Conservation (phyloP, 139 green algal species). For the Chlamydomonas sp. region DNA sequence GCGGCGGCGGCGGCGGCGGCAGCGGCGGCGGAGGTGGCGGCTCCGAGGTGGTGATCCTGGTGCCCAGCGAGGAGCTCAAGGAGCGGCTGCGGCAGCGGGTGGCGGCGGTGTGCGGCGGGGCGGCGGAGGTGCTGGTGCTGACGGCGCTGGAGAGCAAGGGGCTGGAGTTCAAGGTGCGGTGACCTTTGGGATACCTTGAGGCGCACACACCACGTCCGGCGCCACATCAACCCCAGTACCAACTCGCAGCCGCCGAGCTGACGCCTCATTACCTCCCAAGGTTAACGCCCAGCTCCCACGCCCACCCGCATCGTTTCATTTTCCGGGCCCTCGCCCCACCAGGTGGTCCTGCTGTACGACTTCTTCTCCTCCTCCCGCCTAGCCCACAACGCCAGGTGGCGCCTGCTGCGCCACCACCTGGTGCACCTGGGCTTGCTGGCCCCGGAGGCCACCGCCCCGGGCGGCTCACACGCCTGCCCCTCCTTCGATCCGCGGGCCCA, state of each 20-base stretch:
- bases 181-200: too few species aligned
- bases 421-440: background rate
- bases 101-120: background rate
- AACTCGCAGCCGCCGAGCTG: too few species aligned
- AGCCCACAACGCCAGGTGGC: constrained; percentile 2
- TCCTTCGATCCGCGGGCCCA: constrained; percentile 30
- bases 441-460: background rate
- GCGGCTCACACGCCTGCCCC: constrained; percentile 2
- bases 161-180: constrained; percentile 62
- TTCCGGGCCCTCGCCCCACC: background rate
- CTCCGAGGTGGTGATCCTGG: constrained; percentile 20
- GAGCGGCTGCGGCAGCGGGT: background rate
- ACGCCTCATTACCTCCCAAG: too few species aligned
- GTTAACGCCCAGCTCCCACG: too few species aligned
- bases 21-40: background rate
- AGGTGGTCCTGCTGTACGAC: constrained; percentile 57
- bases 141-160: constrained; percentile 65
- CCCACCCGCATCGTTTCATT: too few species aligned
- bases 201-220: too few species aligned
- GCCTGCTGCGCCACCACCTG: constrained; percentile 20
- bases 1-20: background rate
- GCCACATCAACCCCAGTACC: too few species aligned
- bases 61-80: background rate
- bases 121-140: constrained; percentile 41
- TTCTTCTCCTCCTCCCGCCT: constrained; percentile 49